Evolutionary conservation across 2,329 filamentous ascomycete genomes (phyloP).

Genomic region (Aspergillus texensis): DNA sequence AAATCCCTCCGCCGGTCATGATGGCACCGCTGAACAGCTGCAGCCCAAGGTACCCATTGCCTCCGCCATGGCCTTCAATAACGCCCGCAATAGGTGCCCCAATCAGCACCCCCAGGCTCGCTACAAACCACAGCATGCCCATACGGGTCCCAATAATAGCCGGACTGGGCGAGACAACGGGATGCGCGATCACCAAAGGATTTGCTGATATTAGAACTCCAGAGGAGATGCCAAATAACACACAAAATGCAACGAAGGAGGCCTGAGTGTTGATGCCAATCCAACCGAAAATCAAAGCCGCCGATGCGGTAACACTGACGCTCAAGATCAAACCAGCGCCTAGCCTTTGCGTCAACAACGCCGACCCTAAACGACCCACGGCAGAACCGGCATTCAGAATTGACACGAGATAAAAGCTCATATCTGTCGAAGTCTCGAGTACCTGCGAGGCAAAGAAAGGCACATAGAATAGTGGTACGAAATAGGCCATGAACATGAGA

Average conservation of each 20-base stretch:
- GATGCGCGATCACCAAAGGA: slow-evolving; percentile 15
- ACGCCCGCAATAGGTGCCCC: slow-evolving; percentile 11
- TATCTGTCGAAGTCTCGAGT: background rate
- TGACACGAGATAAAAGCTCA: slow-evolving; percentile 10
- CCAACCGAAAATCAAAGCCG: slow-evolving; percentile 12
- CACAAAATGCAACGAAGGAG: slow-evolving; percentile 6
- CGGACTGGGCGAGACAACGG: slow-evolving; percentile 9
- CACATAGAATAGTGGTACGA: slow-evolving; percentile 10
- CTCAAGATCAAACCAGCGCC: background rate
- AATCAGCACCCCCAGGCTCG: slow-evolving; percentile 11
- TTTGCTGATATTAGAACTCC: slow-evolving; percentile 8
- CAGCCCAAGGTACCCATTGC: slow-evolving; percentile 6
- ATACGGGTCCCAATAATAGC: slow-evolving; percentile 12
- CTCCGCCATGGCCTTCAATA: slow-evolving; percentile 1
- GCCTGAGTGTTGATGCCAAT: background rate
- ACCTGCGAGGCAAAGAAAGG: slow-evolving; percentile 6
- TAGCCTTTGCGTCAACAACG: slow-evolving; percentile 1
- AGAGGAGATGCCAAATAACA: slow-evolving; percentile 8
- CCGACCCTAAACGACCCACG: slow-evolving; percentile 2
- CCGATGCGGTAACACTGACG: background rate
- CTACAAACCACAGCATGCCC: slow-evolving; percentile 15
- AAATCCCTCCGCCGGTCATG: slow-evolving; percentile 2
- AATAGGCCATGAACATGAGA: slow-evolving; percentile 15
- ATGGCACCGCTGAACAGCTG: slow-evolving; percentile 7
- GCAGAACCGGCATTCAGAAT: slow-evolving; percentile 12